A percentile compares a stretch with the other conserved stretches of the same genome.
These are phyloP conservation scores for Amanita jacksonii DNA, from an alignment of 768 basidiomycete genomes.

Conservation along the genomic window DNA sequence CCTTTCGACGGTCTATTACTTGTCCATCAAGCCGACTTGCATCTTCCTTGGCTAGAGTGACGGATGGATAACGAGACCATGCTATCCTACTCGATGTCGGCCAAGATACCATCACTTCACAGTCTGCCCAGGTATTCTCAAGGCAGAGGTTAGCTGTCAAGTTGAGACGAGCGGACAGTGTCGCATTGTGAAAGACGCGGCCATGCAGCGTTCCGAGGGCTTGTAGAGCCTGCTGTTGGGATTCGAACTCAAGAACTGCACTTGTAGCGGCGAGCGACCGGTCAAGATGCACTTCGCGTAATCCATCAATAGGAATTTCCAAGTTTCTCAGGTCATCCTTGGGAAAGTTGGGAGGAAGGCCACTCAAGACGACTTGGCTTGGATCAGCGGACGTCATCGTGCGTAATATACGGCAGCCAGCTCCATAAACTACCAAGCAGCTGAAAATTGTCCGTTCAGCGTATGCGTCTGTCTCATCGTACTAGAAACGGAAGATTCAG, in stretches of 20 bases:
- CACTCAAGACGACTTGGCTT: slow-evolving; percentile 26
- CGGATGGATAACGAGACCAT: slow-evolving; percentile 36
- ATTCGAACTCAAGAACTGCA: not conserved
- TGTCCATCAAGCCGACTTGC: slow-evolving; percentile 29
- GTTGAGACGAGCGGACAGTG: slow-evolving; percentile 9
- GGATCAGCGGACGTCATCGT: slow-evolving; percentile 33
- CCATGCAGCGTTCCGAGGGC: not conserved
- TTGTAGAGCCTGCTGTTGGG: not conserved
- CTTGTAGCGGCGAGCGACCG: slow-evolving; percentile 11
- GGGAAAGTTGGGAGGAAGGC: slow-evolving; percentile 26
- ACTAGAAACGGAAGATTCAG: not conserved
- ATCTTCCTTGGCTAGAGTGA: slow-evolving; percentile 33
- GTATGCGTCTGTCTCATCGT: not conserved
- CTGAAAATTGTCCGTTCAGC: slow-evolving; percentile 19
- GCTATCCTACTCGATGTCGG: slow-evolving; percentile 31
- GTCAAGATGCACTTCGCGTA: slow-evolving; percentile 15
- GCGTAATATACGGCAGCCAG: slow-evolving; percentile 19
- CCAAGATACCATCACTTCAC: slow-evolving; percentile 34
- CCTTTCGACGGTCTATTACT: slow-evolving; percentile 27
- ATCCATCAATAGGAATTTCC: slow-evolving; percentile 21
- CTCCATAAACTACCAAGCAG: slow-evolving; percentile 24
- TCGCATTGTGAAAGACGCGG: not conserved
- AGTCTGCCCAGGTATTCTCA: slow-evolving; percentile 9
- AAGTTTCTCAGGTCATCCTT: slow-evolving; percentile 22
- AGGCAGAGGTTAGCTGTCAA: slow-evolving; percentile 4